These are phyloP conservation scores for Emericellopsis cladophorae DNA, from an alignment of 2,329 filamentous ascomycete species.

Conservation along the genomic window DNA sequence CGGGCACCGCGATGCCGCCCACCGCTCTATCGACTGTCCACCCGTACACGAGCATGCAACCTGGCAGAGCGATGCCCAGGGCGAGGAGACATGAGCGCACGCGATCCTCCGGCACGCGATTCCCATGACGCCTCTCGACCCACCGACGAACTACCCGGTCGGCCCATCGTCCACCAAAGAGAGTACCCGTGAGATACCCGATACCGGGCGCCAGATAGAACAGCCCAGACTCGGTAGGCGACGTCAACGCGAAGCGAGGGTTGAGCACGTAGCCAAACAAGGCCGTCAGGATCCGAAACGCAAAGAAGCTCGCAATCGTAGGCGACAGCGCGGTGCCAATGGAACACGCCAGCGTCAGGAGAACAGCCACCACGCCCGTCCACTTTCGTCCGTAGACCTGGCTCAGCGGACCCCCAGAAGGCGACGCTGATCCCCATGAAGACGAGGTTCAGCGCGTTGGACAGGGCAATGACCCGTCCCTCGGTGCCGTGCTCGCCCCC, in stretches of 20 bases:
- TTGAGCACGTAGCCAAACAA: constrained; percentile 48
- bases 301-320: constrained; percentile 4
- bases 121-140: constrained; percentile 41
- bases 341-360: constrained; percentile 3
- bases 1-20: constrained; percentile 46
- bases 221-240: constrained; percentile 53
- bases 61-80: constrained; percentile 43
- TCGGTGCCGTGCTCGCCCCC: no score
- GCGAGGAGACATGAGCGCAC: constrained; percentile 46
- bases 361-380: background rate
- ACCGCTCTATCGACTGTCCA: constrained; percentile 35
- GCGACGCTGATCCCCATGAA: no score
- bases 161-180: constrained; percentile 60
- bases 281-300: constrained; percentile 4
- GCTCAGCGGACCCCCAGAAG: no score
- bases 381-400: no score
- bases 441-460: no score
- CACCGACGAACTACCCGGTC: constrained; percentile 54
- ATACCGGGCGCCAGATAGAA: constrained; percentile 65
- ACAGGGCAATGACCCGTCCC: no score
- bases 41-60: constrained; percentile 50
- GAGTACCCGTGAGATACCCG: constrained; percentile 56
- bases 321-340: constrained; percentile 5
- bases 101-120: constrained; percentile 53
- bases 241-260: constrained; percentile 55